Evolutionary conservation across 371 early-diverging fungal species (phyloP), one percentile per base, ranked within the genome.

Genomic region (Chytridium lagenaria): DNA sequence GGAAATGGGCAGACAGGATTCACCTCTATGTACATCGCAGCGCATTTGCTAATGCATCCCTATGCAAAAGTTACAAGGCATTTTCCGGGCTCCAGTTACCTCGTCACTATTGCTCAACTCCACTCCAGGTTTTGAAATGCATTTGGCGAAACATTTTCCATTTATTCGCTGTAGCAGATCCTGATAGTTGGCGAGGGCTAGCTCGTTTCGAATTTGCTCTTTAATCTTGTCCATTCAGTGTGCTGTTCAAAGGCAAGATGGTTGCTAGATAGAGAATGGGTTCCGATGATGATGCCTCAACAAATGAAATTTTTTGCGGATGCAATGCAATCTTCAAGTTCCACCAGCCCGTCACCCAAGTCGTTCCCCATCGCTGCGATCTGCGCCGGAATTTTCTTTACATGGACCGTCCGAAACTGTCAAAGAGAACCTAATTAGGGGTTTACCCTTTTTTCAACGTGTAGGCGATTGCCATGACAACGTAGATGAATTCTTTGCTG

Each of bases 171-270:
- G 66, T 16, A 75, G 37, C 3, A 95, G 87, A 78, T 94, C 94
- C 83, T 94, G 94, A 39, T 92, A 92, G 79, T 93, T 94, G 71
- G 93, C 92, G 73, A 94, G 82, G 39, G 94, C 94, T 68, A 94
- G 85, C 80, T 94, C 93, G 73, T 87, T 83, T 78, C 89, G 87
- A 71, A 95, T 90, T 84, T 92, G 91, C 71, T 94, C 90, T 91
- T 91, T 95, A 44, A 94, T 90, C 80, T 92, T 87, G 76, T 93
- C 69, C 63, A 55, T 55, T n/a, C n/a, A n/a, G n/a, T n/a, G n/a
- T n/a, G n/a, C n/a, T n/a, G n/a, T n/a, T n/a, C n/a, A n/a, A n/a
- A n/a, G n/a, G n/a, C n/a, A n/a, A n/a, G n/a, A n/a, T n/a, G n/a
- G n/a, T n/a, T n/a, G n/a, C n/a, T n/a, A n/a, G n/a, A n/a, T n/a